phyloP scores from a whole-genome alignment of 805 yeast genomes.

The Saccharomycopsis malanga region DNA sequence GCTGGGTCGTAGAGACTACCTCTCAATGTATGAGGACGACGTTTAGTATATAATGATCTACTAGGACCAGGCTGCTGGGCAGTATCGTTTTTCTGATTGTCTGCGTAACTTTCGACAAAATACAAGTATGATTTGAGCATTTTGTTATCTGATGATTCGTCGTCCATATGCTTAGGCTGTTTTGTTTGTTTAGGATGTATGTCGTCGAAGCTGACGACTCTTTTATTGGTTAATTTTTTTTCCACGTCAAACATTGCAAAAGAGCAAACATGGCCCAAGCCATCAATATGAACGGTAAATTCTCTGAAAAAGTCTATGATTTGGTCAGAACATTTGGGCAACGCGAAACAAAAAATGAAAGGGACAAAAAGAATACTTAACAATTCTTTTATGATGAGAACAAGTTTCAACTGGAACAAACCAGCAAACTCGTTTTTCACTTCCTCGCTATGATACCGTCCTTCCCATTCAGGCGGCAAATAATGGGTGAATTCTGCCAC shows the following conservation, averaged over 20 bases:
- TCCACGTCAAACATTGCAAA: conserved; percentile 89
- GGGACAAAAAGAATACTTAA: conserved; percentile 81
- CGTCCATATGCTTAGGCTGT: conserved; percentile 17
- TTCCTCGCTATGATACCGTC: conserved; percentile 71
- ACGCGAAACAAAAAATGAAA: conserved; percentile 76
- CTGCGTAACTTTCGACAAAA: conserved; percentile 78
- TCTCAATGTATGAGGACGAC: background rate
- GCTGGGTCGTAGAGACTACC: background rate
- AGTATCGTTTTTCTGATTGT: conserved; percentile 30
- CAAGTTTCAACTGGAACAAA: conserved; percentile 65
- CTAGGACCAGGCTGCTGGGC: conserved; percentile 16
- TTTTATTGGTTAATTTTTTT: conserved; percentile 42
- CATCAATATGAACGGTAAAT: conserved; percentile 84
- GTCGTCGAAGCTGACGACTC: conserved; percentile 23
- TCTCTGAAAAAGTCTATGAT: conserved; percentile 90
- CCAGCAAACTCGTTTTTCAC: conserved; percentile 79
- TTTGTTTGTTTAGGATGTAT: conserved; percentile 20
- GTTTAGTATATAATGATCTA: conserved; percentile 6
- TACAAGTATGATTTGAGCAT: conserved; percentile 89
- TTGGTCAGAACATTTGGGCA: conserved; percentile 64
- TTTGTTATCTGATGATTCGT: conserved; percentile 50
- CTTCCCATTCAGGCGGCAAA: conserved; percentile 82
- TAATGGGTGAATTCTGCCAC: conserved; percentile 88
- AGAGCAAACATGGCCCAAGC: conserved; percentile 88
- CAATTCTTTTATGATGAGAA: conserved; percentile 68